phyloP scores from a whole-genome alignment of 2,329 filamentous ascomycete genomes.

The Neodidymelliopsis sp. region DNA sequence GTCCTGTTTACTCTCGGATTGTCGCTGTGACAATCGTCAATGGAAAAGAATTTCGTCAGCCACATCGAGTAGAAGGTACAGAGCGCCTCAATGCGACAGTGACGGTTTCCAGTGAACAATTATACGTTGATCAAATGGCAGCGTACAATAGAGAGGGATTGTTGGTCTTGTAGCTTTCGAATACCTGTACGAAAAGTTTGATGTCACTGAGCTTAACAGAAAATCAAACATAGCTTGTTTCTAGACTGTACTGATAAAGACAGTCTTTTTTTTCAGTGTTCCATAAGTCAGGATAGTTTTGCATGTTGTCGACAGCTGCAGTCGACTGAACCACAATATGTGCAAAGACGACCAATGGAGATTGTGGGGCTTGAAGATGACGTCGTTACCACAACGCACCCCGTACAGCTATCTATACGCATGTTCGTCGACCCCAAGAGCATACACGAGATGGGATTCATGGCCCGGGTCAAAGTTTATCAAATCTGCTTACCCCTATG shows the following conservation, averaged over 20 bases:
- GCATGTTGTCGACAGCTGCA: no score
- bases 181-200: conserved; percentile 31
- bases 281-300: no score
- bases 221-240: conserved; percentile 31
- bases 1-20: no score
- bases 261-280: no score
- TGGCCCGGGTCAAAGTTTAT: no score
- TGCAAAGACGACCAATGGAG: neutral
- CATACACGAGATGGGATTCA: no score
- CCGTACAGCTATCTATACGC: neutral
- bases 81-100: conserved; percentile 1
- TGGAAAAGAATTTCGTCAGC: no score
- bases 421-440: no score
- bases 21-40: no score
- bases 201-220: conserved; percentile 30
- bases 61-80: no score
- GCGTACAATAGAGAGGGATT: neutral
- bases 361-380: neutral
- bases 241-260: conserved; percentile 32
- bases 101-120: neutral
- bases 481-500: neutral
- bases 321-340: no score
- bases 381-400: neutral
- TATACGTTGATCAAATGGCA: neutral
- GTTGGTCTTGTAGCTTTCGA: conserved; percentile 4